phyloP scores from a whole-genome alignment of 2,329 filamentous ascomycete species.

The Penicillium verrucosum region DNA sequence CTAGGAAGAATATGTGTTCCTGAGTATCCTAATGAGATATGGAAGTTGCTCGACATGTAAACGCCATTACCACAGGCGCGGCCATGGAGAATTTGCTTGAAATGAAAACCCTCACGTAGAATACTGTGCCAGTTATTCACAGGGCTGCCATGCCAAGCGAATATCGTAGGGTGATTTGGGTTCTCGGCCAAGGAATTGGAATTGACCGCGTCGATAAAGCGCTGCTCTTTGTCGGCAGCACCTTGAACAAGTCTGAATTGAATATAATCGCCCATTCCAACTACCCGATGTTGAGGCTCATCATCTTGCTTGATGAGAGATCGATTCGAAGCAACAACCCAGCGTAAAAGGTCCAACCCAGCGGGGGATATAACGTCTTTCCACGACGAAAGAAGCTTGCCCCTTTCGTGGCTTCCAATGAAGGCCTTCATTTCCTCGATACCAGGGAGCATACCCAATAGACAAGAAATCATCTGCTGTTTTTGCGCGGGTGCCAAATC shows the following conservation, averaged over 20 bases:
- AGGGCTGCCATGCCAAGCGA: slow-evolving; percentile 81
- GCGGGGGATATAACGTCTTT: slow-evolving; percentile 60
- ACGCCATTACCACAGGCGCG: slow-evolving; percentile 74
- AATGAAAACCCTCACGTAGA: slow-evolving; percentile 76
- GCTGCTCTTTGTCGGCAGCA: slow-evolving; percentile 78
- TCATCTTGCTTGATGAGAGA: slow-evolving; percentile 77
- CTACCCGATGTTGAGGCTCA: slow-evolving; percentile 51
- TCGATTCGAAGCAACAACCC: slow-evolving; percentile 87
- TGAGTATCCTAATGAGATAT: slow-evolving; percentile 55
- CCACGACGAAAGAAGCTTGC: slow-evolving; percentile 51
- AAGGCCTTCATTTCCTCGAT: slow-evolving; percentile 45
- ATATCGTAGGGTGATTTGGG: slow-evolving; percentile 63
- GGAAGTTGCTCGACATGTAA: slow-evolving; percentile 67
- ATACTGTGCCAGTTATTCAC: slow-evolving; percentile 87
- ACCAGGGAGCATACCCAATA: slow-evolving; percentile 42
- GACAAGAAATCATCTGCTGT: slow-evolving; percentile 27
- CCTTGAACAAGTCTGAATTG: slow-evolving; percentile 89
- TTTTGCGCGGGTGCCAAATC: slow-evolving; percentile 31
- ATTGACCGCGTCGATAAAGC: slow-evolving; percentile 64
- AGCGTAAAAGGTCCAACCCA: slow-evolving; percentile 67
- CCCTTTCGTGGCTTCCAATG: slow-evolving; percentile 31
- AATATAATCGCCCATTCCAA: slow-evolving; percentile 63
- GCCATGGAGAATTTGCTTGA: slow-evolving; percentile 59
- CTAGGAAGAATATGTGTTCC: background rate
- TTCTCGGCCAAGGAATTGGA: slow-evolving; percentile 35